Base-by-base conservation (phyloP, 257 asterid genomes). In the Primulina eburnea region DNA sequence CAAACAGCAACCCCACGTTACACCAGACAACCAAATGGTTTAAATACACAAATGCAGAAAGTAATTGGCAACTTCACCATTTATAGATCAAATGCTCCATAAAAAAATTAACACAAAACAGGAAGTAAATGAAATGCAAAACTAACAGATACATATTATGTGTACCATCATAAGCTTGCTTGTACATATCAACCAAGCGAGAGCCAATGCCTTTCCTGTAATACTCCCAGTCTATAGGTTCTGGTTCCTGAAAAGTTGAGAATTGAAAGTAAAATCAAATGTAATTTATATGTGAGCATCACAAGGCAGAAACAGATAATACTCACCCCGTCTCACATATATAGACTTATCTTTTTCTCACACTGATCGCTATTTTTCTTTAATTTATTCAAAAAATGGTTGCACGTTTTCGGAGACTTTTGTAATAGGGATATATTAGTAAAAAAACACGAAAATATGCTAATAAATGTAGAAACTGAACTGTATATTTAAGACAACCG, bases 171-270 rank as follows among this genome's bases (percentile, higher is more conserved):
- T 88, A 90, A 60, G 97, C 98, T 79, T 90, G 95, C 78, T 92
- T 90, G 86, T 92, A 92, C 85, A 90, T 82, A 75, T 92, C 98
- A 78, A 92, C 98, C 89, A 92, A 82, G 73, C 90, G 88, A 77
- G 95, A 69, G 61, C 97, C 98, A 70, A 92, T 83, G 77, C 96
- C 95, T 80, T 92, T 88, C 69, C 98, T 85, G 84, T 92, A 92
- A 64, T 83, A 86, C 60, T 88, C 98, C 97, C 98, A 92, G 79
- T 92, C 89, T 71, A 92, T 73, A 59, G 98, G 95, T 72, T 90
- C 92, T n/a, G 98, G 96, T 76, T 92, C 95, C 98, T 92, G 85
- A 77, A 82, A 37, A 32, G 35, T 58, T 40, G 3, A 33, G 14
- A 17, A 64, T 52, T 18, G 58, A 12, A 60, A 32, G 55, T 58